Evolutionary conservation across 768 basidiomycete species (phyloP).

Genomic region (Agrocybe praecox): DNA sequence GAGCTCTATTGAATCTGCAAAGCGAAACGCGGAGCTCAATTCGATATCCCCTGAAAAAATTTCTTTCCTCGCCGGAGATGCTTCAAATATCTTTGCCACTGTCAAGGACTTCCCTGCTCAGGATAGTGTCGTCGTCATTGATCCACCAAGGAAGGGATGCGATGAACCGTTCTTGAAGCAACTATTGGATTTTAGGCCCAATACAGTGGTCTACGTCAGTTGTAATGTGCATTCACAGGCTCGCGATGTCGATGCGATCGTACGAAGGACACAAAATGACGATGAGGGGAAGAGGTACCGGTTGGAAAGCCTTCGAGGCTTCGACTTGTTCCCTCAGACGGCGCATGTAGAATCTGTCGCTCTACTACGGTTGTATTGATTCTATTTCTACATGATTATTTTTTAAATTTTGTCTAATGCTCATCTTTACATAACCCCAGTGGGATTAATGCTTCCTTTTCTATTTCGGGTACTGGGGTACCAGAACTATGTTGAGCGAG

Average conservation of each 20-base stretch:
- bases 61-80: constrained; percentile 80
- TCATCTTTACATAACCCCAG: too few relatives aligned
- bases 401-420: background rate
- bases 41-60: constrained; percentile 55
- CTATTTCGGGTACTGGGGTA: too few relatives aligned
- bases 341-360: constrained; percentile 90
- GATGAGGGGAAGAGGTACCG: constrained; percentile 57
- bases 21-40: constrained; percentile 68
- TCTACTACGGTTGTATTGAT: constrained; percentile 52
- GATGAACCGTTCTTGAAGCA: constrained; percentile 80
- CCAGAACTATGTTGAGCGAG: too few relatives aligned
- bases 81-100: constrained; percentile 78
- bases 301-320: constrained; percentile 83
- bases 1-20: constrained; percentile 71
- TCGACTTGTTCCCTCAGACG: constrained; percentile 96
- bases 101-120: constrained; percentile 67
- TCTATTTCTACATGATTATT: background rate
- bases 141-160: constrained; percentile 96
- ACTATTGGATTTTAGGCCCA: constrained; percentile 66
- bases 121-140: constrained; percentile 73
- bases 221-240: constrained; percentile 96
- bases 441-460: too few relatives aligned
- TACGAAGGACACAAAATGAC: constrained; percentile 43
- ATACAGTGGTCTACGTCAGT: constrained; percentile 85
- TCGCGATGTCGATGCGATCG: constrained; percentile 80